These are phyloP conservation scores for Brettanomyces anomalus DNA, from an alignment of 805 yeast species.

Conservation along the genomic window DNA sequence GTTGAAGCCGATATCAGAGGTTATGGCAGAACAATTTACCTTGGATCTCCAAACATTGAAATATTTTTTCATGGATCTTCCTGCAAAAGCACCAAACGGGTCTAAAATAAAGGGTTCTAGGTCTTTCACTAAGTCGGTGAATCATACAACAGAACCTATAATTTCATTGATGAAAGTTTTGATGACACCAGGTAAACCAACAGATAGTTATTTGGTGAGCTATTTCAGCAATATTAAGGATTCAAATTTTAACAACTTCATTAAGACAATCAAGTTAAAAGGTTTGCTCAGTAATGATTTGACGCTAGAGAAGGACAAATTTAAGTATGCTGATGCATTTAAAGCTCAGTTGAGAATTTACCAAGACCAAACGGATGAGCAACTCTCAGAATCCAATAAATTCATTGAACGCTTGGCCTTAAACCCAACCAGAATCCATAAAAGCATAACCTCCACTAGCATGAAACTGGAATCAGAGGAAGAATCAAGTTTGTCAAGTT, in stretches of 20 bases:
- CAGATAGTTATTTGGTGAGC: conserved; percentile 48
- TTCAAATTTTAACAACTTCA: conserved; percentile 50
- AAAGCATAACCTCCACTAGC: no score
- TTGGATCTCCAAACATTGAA: conserved; percentile 65
- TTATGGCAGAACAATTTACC: conserved; percentile 71
- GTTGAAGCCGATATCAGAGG: conserved; percentile 60
- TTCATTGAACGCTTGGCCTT: conserved; percentile 19
- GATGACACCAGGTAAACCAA: conserved; percentile 58
- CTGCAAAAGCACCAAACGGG: conserved; percentile 34
- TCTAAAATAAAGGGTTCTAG: conserved; percentile 19
- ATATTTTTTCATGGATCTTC: conserved; percentile 38
- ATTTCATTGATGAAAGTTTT: conserved; percentile 65
- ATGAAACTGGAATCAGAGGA: no score
- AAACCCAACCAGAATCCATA: neutral
- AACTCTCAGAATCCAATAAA: conserved; percentile 20
- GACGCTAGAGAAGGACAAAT: conserved; percentile 27
- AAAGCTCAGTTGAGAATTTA: conserved; percentile 27
- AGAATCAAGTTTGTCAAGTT: no score
- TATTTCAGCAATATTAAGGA: conserved; percentile 65
- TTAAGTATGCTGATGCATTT: conserved; percentile 31
- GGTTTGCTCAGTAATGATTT: conserved; percentile 29
- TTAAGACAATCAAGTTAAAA: conserved; percentile 56
- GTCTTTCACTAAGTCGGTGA: conserved; percentile 19
- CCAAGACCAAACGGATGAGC: conserved; percentile 16
- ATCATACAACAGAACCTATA: conserved; percentile 22